Evolutionary conservation across 768 basidiomycete species (phyloP), one percentile per base, ranked within the genome.

Genomic region (Cantharellus cinnabarinus): DNA sequence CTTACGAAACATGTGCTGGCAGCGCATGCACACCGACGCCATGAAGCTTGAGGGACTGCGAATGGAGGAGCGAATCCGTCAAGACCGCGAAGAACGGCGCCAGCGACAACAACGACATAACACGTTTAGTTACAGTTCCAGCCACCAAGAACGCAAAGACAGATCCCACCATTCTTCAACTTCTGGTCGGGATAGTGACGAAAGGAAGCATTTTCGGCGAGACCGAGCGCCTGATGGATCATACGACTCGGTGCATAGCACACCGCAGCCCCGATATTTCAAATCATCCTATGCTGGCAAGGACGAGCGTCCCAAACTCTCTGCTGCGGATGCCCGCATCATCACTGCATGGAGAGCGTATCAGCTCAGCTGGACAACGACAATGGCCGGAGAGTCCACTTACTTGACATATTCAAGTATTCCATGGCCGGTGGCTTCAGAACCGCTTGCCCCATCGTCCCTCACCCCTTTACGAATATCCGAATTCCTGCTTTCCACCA

Each of bases 381-480:
- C 20, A 29, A 48, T 48, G 44, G 44, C 44, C 10, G 44, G 44
- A 10, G 29, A 48, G 44, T 48, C 44, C 1, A 54, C 52, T 10
- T 14, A 37, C 14, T 38, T 57, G 5, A 57, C 56, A 10, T 57
- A 40, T 38, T 37, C 35, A 14, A 40, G 10, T 79, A 60, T 85
- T 52, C 81, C 83, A 0, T 85, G 83, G 83, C 83, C 83, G 0
- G 70, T 79, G 4, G 44, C 4, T 15, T 62, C 61, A 2, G 54
- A 55, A 42, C 62, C 58, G 10, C 37, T 15, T 41, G 57, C 59
- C 35, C 57, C 64, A 61, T 59, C 65, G 60, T 68, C 70, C 56
- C 64, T 82, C 57, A 74, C 72, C 2, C 63, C 67, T 0, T 63
- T 68, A 10, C 66, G 68, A 1, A 68, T 84, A 34, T 40, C 61